phyloP scores from a whole-genome alignment of 768 basidiomycete genomes.

The Phylloporus arenicola region DNA sequence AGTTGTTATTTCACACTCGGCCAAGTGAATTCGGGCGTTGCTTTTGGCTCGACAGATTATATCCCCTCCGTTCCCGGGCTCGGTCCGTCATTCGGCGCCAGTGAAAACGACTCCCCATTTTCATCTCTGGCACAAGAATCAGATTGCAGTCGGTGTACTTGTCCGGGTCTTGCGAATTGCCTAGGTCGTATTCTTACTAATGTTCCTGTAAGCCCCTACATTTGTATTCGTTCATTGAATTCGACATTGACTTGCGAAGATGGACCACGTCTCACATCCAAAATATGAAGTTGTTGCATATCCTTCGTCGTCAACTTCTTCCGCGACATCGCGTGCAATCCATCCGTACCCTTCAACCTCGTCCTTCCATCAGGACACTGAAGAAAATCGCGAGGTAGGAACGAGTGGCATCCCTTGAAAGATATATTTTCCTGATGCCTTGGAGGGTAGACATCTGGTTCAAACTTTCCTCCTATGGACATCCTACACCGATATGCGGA shows the following conservation, averaged over 20 bases:
- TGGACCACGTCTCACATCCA: not conserved
- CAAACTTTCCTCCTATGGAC: not conserved
- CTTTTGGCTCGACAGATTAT: not conserved
- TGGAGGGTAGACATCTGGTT: not conserved
- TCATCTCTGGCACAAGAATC: not conserved
- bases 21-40: not conserved
- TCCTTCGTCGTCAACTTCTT: not conserved
- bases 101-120: too few species aligned
- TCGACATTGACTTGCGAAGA: not conserved
- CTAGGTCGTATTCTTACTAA: not conserved
- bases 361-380: not conserved
- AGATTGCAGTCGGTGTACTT: not conserved
- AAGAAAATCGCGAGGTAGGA: not conserved
- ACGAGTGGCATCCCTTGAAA: not conserved
- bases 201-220: conserved; percentile 1
- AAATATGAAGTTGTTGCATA: not conserved
- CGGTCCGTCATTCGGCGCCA: not conserved
- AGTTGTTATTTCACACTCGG: not conserved
- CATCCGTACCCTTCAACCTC: not conserved
- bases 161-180: not conserved
- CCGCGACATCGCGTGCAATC: not conserved
- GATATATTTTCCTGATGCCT: not conserved
- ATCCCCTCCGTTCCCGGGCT: not conserved
- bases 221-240: not conserved
- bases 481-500: too few species aligned